phyloP scores from a whole-genome alignment of 2,329 filamentous ascomycete genomes.

The Dryadomyces sulphureus region DNA sequence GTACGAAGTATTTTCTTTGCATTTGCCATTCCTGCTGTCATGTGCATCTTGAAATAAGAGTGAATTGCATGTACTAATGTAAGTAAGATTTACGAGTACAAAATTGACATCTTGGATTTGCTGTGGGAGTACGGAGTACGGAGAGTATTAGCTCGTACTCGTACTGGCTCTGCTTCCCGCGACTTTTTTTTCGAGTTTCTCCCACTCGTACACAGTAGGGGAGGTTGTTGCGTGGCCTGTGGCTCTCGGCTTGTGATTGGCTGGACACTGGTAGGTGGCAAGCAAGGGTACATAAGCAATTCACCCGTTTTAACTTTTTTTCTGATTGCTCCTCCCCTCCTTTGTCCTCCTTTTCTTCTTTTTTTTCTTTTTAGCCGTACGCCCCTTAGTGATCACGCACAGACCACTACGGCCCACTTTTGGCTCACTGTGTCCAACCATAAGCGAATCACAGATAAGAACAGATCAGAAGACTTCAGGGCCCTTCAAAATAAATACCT shows the following conservation, averaged over 20 bases:
- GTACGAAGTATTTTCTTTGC: no score
- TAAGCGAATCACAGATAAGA: slow-evolving; percentile 15
- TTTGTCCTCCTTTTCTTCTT: slow-evolving; percentile 5
- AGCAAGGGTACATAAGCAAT: slow-evolving; percentile 9
- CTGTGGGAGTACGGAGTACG: no score
- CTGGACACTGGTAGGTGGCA: not conserved
- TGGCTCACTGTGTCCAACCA: slow-evolving; percentile 12
- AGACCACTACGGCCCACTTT: slow-evolving; percentile 1
- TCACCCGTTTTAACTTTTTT: slow-evolving; percentile 5
- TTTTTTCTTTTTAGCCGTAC: slow-evolving; percentile 3
- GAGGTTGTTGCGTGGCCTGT: slow-evolving; percentile 1
- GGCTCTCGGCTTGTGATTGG: slow-evolving; percentile 9
- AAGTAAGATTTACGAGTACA: no score
- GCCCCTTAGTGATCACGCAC: slow-evolving; percentile 5
- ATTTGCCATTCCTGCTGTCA: no score
- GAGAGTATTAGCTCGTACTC: not conserved
- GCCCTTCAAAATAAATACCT: slow-evolving; percentile 22
- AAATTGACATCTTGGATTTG: no score
- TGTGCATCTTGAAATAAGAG: no score
- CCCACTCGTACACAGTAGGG: no score
- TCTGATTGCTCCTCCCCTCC: not conserved
- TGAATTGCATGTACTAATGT: no score
- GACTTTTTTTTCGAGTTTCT: not conserved
- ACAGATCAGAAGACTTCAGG: slow-evolving; percentile 13
- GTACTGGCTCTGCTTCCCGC: not conserved